Percentiles rank a stretch among this genome's conserved stretches.
Evolutionary conservation across 768 basidiomycete genomes (phyloP).

Genomic region (Gymnopilus dilepis): DNA sequence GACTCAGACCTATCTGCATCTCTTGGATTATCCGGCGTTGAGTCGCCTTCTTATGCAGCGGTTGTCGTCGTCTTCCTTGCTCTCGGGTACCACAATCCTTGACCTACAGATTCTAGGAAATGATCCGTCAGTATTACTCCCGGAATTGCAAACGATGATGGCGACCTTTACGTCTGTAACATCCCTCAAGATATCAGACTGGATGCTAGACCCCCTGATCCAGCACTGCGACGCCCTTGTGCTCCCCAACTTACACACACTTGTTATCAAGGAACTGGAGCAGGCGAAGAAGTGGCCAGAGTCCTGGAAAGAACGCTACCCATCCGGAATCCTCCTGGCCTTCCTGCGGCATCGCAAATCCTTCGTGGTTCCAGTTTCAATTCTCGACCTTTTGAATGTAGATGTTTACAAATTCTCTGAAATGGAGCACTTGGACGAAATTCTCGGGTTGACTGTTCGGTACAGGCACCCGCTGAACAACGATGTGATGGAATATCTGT

Average conservation of each 20-base stretch:
- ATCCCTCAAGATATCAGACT: background rate
- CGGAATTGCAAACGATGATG: background rate
- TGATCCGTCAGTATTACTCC: no score
- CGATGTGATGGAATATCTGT: no score
- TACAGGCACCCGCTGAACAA: background rate
- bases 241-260: background rate
- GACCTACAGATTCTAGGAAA: no score
- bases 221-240: background rate
- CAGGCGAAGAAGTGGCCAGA: background rate
- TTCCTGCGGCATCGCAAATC: background rate
- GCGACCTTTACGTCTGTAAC: background rate
- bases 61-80: background rate
- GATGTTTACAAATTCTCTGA: background rate
- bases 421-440: background rate
- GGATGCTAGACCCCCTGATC: background rate
- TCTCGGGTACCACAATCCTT: background rate
- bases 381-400: background rate
- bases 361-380: background rate
- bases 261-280: background rate
- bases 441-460: background rate
- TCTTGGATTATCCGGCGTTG: background rate
- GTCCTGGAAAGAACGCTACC: background rate
- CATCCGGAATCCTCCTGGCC: background rate
- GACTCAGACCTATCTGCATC: background rate
- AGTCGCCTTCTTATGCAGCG: background rate